A percentile compares a stretch with the other conserved stretches of the same genome.
Conservation (phyloP, 768 basidiomycete species). For the Strobilomyces echinocephalus region DNA sequence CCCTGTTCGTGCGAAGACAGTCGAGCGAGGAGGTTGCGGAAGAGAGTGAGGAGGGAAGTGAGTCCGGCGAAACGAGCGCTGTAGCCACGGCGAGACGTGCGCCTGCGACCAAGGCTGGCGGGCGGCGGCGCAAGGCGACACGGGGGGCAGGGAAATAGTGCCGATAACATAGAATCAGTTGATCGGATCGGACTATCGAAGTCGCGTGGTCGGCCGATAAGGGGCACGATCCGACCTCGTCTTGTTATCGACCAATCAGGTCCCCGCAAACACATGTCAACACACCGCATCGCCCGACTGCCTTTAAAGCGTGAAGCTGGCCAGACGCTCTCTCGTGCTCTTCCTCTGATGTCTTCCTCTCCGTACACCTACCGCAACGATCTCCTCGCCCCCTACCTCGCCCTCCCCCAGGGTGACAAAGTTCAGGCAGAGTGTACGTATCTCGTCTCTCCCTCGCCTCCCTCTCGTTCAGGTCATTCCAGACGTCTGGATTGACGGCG, state of each 20-base stretch:
- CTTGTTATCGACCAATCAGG: conserved; percentile 32
- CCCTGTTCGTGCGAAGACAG: conserved; percentile 30
- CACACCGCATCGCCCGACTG: conserved; percentile 7
- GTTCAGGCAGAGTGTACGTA: conserved; percentile 90
- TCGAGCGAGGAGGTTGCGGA: conserved; percentile 26
- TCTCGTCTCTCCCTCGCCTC: not conserved
- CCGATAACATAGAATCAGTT: not conserved
- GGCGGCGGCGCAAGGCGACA: conserved; percentile 57
- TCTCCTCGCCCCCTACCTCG: conserved; percentile 85
- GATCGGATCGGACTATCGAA: conserved; percentile 2
- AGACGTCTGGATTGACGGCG: conserved; percentile 99
- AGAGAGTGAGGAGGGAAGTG: conserved; percentile 38
- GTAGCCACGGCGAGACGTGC: conserved; percentile 32
- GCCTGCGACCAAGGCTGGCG: conserved; percentile 52
- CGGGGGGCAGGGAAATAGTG: conserved; percentile 31
- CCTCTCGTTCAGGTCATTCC: conserved; percentile 9
- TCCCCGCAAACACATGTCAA: conserved; percentile 24
- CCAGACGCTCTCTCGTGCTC: not conserved
- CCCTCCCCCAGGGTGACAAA: conserved; percentile 85
- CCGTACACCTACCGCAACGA: conserved; percentile 63
- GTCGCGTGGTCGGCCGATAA: conserved; percentile 7
- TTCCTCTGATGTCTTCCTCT: conserved; percentile 21
- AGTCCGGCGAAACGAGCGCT: conserved; percentile 44
- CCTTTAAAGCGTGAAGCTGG: conserved; percentile 22
- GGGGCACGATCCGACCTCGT: not conserved